Percentiles rank a stretch among this genome's conserved stretches.
Evolutionary conservation across 345 rosid genomes (phyloP).

Genomic region (Eucalyptus cloeziana): DNA sequence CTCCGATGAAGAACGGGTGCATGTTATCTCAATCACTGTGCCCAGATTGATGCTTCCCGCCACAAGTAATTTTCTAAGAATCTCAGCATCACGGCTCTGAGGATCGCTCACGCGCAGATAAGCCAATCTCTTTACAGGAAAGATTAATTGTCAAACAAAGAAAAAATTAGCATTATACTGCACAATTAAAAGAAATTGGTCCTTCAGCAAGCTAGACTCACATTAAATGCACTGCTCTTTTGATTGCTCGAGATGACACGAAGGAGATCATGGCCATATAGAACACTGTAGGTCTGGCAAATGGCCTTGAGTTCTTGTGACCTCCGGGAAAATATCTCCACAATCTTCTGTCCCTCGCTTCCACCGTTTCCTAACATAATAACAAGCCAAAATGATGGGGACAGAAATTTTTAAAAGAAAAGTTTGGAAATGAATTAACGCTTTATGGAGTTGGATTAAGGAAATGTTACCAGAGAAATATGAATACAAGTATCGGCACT

Average conservation of each 20-base stretch:
- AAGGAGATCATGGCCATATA: slow-evolving; percentile 6
- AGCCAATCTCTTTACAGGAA: slow-evolving; percentile 1
- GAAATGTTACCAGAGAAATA: slow-evolving; percentile 3
- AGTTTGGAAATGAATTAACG: neutral
- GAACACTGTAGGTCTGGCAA: neutral
- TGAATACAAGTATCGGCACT: neutral
- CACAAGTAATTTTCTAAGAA: neutral
- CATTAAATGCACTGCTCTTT: slow-evolving; percentile 3
- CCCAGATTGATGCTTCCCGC: slow-evolving; percentile 1
- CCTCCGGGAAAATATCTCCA: neutral
- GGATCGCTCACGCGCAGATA: slow-evolving; percentile 8
- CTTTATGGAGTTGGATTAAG: neutral
- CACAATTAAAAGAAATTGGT: neutral
- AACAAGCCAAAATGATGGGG: neutral
- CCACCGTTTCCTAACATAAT: neutral
- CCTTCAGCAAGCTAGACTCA: neutral
- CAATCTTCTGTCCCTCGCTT: neutral
- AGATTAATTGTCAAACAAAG: neutral
- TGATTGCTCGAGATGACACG: neutral
- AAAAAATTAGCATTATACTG: neutral
- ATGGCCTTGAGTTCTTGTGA: neutral
- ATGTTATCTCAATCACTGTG: slow-evolving; percentile 6
- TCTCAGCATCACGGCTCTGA: slow-evolving; percentile 13
- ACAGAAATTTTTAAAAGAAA: neutral
- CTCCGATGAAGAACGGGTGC: slow-evolving; percentile 10